Percentiles rank a stretch among this genome's conserved stretches.
phyloP scores from a whole-genome alignment of 345 rosid genomes.

The Aegle marmelos region DNA sequence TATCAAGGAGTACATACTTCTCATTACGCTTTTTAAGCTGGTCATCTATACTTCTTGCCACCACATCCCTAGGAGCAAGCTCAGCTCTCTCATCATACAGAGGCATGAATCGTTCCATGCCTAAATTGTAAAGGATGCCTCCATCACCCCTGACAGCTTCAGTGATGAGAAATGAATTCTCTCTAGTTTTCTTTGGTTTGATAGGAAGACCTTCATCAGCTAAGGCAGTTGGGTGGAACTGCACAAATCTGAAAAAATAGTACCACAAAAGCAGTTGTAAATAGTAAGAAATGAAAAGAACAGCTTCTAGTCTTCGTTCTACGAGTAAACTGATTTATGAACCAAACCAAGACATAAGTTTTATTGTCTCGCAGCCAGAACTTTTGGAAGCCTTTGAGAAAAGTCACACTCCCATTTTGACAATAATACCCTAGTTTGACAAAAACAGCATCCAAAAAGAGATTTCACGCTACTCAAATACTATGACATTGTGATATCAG shows the following conservation, averaged over 20 bases:
- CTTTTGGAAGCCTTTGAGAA: not conserved
- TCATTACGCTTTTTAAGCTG: conserved; percentile 78
- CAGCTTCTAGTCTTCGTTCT: not conserved
- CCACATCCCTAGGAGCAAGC: conserved; percentile 97
- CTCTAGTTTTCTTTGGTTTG: conserved; percentile 56
- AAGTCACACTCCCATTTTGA: not conserved
- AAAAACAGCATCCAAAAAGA: not conserved
- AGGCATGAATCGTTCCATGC: conserved; percentile 85
- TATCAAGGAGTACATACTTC: conserved; percentile 81
- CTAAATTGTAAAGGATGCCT: conserved; percentile 79
- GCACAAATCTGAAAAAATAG: conserved; percentile 68
- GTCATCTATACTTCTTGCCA: conserved; percentile 94
- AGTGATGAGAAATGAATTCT: conserved; percentile 76
- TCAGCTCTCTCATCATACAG: conserved; percentile 84
- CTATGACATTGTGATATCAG: not conserved
- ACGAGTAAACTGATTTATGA: not conserved
- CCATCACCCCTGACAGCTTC: conserved; percentile 90
- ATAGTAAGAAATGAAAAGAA: not conserved
- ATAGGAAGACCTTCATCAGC: conserved; percentile 95
- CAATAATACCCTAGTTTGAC: not conserved
- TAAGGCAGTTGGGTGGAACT: conserved; percentile 97
- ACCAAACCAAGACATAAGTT: not conserved
- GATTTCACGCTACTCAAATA: not conserved
- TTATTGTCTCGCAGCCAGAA: not conserved
- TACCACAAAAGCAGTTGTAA: conserved; percentile 5